Base-by-base conservation (phyloP, 2,329 filamentous ascomycete genomes). In the Colletotrichum lindemuthianum region DNA sequence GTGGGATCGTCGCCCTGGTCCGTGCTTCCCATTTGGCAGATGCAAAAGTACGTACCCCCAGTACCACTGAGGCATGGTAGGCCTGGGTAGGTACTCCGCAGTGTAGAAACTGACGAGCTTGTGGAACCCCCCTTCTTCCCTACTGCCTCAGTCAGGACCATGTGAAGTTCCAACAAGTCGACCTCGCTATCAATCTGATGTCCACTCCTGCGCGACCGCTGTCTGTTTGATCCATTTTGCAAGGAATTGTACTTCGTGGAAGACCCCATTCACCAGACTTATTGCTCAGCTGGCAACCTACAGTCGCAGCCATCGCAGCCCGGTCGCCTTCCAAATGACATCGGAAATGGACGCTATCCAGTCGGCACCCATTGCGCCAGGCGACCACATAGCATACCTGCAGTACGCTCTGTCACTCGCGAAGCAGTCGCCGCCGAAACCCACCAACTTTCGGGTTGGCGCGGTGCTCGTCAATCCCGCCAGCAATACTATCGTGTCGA, bases 371-470 rank as follows among this genome's bases (percentile, higher is more conserved):
- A 74, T 79, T 57, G 60, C 67, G 16, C 68, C 75, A 7, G 78
- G 75, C 37, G 78, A 85, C 60, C 84, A 87, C 72, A 72, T 73
- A 52, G 77, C 73, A 2, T 81, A 81, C 73, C 91, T 98, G 82
- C 85, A 82, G 59, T 81, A 90, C 60, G 93, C 93, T 41, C 86
- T 98, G 61, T 79, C 84, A n/a, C 83, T 93, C 67, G 94, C 96
- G 11, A 84, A 85, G 40, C 86, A 90, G 68, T 97, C 94, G 10
- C 92, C 92, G 2, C 92, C 93, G 34, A 93, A 91, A 72, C 91
- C 94, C 2, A 93, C 92, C 55, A 98, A 98, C 77, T 99, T 93
- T 81, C 88, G 95, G 65, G 94, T 99, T 24, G 96, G 96, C 45
- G 96, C 96, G n/a, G 77, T 97, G n/a, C 84, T 98, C 43, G 84